A percentile compares a stretch with the other conserved stretches of the same genome.
Conservation (phyloP, 192 early-diverging fungal species). For the Obelidium mucronatum region DNA sequence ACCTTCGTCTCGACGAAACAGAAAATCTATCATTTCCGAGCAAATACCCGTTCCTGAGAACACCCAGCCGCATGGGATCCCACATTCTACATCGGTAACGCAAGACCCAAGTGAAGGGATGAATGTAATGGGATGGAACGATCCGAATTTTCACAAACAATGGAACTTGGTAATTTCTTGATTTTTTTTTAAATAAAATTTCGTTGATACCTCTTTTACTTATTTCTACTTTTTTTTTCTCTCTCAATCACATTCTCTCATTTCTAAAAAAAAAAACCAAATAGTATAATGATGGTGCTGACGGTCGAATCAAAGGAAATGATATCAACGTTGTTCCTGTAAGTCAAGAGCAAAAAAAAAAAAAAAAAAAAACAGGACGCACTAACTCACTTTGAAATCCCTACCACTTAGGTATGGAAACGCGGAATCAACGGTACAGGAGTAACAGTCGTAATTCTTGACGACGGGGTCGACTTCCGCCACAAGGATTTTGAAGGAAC, state of each 20-base stretch:
- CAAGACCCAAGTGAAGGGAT: conserved; percentile 2
- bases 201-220: not conserved
- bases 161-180: conserved; percentile 77
- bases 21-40: not conserved
- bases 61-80: not conserved
- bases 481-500: conserved; percentile 79
- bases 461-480: conserved; percentile 91
- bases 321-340: conserved; percentile 94
- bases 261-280: no score
- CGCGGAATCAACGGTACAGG: conserved; percentile 87
- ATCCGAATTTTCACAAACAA: conserved; percentile 75
- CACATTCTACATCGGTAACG: not conserved
- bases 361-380: not conserved
- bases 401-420: conserved; percentile 90
- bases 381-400: no score
- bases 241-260: no score
- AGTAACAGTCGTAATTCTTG: conserved; percentile 88
- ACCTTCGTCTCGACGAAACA: no score
- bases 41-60: no score
- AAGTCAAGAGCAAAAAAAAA: conserved; percentile 37
- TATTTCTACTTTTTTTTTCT: not conserved
- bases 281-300: conserved; percentile 54
- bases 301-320: conserved; percentile 57
- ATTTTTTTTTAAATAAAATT: not conserved
- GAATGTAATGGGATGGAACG: conserved; percentile 51